phyloP scores from a whole-genome alignment of 306 rosid genomes.

The Vicia sativa region DNA sequence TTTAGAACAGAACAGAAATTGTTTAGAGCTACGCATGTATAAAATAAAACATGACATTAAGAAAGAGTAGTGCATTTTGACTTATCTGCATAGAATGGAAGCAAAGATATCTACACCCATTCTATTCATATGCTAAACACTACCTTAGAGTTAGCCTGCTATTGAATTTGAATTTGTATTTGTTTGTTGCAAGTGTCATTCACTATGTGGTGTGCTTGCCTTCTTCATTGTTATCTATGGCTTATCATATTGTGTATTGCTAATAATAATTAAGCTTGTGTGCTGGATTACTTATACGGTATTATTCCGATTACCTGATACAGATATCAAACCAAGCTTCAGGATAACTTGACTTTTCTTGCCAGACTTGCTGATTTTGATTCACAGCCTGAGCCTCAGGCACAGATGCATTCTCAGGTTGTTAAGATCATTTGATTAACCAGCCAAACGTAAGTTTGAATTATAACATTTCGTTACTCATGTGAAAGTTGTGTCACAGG shows the following conservation, averaged over 20 bases:
- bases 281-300: conserved; percentile 2
- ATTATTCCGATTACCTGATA: conserved; percentile 7
- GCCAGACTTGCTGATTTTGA: conserved; percentile 52
- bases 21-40: neutral
- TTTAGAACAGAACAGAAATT: neutral
- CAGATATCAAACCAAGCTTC: conserved; percentile 60
- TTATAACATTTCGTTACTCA: conserved; percentile 18
- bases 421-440: conserved; percentile 18
- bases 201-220: conserved; percentile 1
- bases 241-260: conserved; percentile 4
- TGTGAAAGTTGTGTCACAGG: conserved; percentile 41
- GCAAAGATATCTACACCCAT: neutral
- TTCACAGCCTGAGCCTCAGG: conserved; percentile 35
- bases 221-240: neutral
- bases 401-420: conserved; percentile 49
- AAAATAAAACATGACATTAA: neutral
- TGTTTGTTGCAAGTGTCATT: conserved; percentile 12
- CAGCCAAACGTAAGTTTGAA: neutral
- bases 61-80: neutral
- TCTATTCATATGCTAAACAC: neutral
- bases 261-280: conserved; percentile 11
- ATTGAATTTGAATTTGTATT: conserved; percentile 14
- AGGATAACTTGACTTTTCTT: conserved; percentile 58
- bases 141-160: conserved; percentile 7
- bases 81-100: neutral